These are phyloP conservation scores for Suillus subaureus DNA, from an alignment of 768 basidiomycete genomes.

Conservation along the genomic window DNA sequence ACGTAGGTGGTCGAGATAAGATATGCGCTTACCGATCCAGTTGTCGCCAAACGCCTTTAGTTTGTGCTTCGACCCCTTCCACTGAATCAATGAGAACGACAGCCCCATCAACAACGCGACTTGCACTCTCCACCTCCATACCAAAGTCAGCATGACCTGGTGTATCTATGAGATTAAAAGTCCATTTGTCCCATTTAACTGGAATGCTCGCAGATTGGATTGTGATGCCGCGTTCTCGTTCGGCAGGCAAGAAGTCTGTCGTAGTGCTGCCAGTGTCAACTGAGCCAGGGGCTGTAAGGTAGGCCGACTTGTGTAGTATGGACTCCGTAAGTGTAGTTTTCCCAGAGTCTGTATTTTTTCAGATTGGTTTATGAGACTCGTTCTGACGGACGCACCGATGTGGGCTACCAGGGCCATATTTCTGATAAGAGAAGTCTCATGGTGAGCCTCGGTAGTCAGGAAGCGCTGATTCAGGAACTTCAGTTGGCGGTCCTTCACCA, in stretches of 20 bases:
- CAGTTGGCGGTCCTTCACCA: neutral
- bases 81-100: slow-evolving; percentile 89
- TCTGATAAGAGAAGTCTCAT: slow-evolving; percentile 49
- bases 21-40: slow-evolving; percentile 68
- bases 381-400: slow-evolving; percentile 56
- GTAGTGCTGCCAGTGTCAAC: slow-evolving; percentile 91
- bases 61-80: slow-evolving; percentile 90
- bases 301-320: slow-evolving; percentile 74
- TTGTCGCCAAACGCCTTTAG: slow-evolving; percentile 87
- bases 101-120: slow-evolving; percentile 87
- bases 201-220: slow-evolving; percentile 93
- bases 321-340: slow-evolving; percentile 92
- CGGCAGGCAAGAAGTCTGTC: slow-evolving; percentile 87
- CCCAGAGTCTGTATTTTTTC: slow-evolving; percentile 64
- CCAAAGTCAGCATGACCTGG: slow-evolving; percentile 94
- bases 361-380: neutral
- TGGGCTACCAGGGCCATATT: slow-evolving; percentile 91
- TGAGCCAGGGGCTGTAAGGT: slow-evolving; percentile 72
- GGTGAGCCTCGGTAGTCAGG: slow-evolving; percentile 23
- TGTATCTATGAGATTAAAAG: slow-evolving; percentile 87
- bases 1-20: slow-evolving; percentile 1
- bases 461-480: slow-evolving; percentile 16
- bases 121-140: slow-evolving; percentile 96
- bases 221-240: slow-evolving; percentile 89
- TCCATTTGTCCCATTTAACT: slow-evolving; percentile 83